These are phyloP conservation scores for Pythium aphanidermatum DNA, from an alignment of 352 stramenopile genomes.

Conservation along the genomic window DNA sequence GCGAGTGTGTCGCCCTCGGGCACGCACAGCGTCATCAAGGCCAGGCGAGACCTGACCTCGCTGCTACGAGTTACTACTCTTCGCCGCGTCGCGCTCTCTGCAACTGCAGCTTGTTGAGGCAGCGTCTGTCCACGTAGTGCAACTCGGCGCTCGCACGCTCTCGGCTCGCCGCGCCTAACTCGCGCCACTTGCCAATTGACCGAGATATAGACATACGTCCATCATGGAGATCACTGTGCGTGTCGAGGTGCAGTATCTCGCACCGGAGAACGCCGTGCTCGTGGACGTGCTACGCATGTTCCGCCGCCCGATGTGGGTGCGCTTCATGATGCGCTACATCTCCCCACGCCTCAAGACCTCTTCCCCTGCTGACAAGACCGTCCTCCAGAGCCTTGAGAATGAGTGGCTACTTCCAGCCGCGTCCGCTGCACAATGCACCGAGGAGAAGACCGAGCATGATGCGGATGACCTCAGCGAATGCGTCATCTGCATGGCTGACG, in stretches of 20 bases:
- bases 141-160: too few relatives aligned
- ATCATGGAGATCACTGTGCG: conserved; percentile 44
- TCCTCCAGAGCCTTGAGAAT: conserved; percentile 29
- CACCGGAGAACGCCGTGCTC: conserved; percentile 31
- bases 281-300: conserved; percentile 54
- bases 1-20: too few relatives aligned
- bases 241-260: conserved; percentile 58
- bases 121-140: too few relatives aligned
- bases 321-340: conserved; percentile 58
- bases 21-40: conserved; percentile 12
- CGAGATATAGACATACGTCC: not conserved
- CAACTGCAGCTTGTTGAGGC: too few relatives aligned
- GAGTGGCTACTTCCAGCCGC: conserved; percentile 16
- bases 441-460: not conserved
- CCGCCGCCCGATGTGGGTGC: conserved; percentile 41
- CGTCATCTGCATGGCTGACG: conserved; percentile 87
- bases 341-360: conserved; percentile 55
- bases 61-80: not conserved
- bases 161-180: too few relatives aligned
- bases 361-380: conserved; percentile 32
- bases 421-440: not conserved
- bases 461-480: conserved; percentile 40
- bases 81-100: not conserved
- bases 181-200: conserved; percentile 10
- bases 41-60: conserved; percentile 12